These are phyloP conservation scores for Allantophomopsis cytisporea DNA, from an alignment of 2,329 filamentous ascomycete species.

Conservation along the genomic window DNA sequence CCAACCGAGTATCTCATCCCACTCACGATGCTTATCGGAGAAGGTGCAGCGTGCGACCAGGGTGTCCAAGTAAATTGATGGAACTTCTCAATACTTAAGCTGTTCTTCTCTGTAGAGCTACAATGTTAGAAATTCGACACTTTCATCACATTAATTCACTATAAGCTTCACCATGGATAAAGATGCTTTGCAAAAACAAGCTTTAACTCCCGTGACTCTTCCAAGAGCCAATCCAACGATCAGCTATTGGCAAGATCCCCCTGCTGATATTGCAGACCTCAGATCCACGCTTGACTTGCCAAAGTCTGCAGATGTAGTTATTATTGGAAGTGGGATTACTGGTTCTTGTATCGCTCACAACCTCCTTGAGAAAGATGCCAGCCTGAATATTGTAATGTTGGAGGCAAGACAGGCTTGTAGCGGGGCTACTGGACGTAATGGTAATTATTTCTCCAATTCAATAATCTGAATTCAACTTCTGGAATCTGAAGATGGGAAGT, in stretches of 20 bases:
- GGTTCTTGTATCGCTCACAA: slow-evolving; percentile 20
- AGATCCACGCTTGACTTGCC: slow-evolving; percentile 14
- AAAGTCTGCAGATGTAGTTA: slow-evolving; percentile 16
- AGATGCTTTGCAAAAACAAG: slow-evolving; percentile 18
- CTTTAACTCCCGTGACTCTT: slow-evolving; percentile 21
- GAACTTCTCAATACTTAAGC: too few species aligned
- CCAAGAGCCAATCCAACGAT: slow-evolving; percentile 13
- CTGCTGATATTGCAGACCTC: slow-evolving; percentile 12
- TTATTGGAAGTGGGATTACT: slow-evolving; percentile 25
- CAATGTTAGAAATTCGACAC: too few species aligned
- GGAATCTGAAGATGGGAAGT: background rate
- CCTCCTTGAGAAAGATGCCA: slow-evolving; percentile 8
- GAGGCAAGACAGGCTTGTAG: slow-evolving; percentile 24
- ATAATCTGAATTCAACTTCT: background rate
- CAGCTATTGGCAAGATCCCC: slow-evolving; percentile 22
- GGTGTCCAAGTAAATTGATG: too few species aligned
- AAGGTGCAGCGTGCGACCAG: too few species aligned
- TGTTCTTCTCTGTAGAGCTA: too few species aligned
- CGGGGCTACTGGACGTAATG: slow-evolving; percentile 27
- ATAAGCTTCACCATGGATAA: slow-evolving; percentile 9
- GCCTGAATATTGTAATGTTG: slow-evolving; percentile 19
- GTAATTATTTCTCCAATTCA: slow-evolving; percentile 10
- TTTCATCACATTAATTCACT: too few species aligned
- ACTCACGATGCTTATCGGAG: too few species aligned
- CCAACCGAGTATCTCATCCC: too few species aligned